Evolutionary conservation across 1,139 yeast genomes (phyloP), one percentile per base, ranked within the genome.

Genomic region (Yamadazyma diospyri): DNA sequence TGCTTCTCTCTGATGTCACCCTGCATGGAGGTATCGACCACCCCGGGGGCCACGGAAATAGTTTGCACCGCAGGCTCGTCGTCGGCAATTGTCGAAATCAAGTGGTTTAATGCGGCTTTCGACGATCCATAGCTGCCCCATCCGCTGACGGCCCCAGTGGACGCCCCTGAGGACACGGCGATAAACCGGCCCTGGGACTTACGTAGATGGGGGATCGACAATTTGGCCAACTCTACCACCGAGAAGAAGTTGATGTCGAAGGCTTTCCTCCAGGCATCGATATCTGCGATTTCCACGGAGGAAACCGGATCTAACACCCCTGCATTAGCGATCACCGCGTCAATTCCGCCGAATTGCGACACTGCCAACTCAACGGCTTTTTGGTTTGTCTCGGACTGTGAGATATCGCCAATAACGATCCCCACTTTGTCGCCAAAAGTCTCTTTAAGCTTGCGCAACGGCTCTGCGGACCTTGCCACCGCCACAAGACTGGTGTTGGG

Each of bases 51-150:
- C 16, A 89, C 69, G 0, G 95, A 68, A 8, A 86, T 61, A 4
- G 84, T 67, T 30, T 64, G 62, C 14, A 88, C 62, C 0, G 66
- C 72, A 3, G 65, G 58, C 51, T 84, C 89, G 47, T 86, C 95
- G 4, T 60, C 65, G 1, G 86, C 81, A 16, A 89, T 56, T 7
- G 86, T 75, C 30, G 62, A 53, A 6, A 84, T 78, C 34, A 87
- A 69, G 48, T 81, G 88, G 57, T 89, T 86, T 37, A 88, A 55
- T 0, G 96, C 95, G 1, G 96, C 96, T 58, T 89, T 89, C 12
- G 95, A 78, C 3, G 88, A 65, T 1, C 96, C 95, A 49, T 89
- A 89, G 4, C 95, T 94, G 23, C 82, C 81, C 96, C 96, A 88
- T 9, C 89, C 88, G 44, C 56, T 55, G 48, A 77, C 78, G 12